phyloP scores from a whole-genome alignment of 192 early-diverging fungal species.

The Geranomyces michiganensis region DNA sequence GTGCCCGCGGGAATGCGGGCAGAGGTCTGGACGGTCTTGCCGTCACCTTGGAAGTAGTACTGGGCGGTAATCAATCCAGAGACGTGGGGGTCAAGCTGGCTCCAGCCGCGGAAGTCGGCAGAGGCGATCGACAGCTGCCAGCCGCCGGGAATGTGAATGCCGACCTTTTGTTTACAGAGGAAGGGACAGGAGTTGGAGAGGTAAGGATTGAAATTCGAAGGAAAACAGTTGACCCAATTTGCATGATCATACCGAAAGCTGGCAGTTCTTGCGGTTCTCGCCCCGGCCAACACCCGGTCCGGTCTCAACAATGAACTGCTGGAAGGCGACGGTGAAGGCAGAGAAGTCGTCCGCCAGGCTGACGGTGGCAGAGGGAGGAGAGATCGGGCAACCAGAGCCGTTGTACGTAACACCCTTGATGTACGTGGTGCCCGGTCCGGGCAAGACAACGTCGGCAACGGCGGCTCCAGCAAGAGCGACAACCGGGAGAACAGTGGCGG shows the following conservation, averaged over 20 bases:
- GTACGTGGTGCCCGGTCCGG: constrained; percentile 19
- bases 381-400: not conserved
- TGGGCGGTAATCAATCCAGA: constrained; percentile 24
- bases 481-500: not conserved
- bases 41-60: constrained; percentile 42
- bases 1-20: constrained; percentile 23
- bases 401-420: constrained; percentile 8
- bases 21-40: constrained; percentile 9
- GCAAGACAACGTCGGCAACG: not conserved
- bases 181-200: too few relatives aligned
- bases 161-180: too few relatives aligned
- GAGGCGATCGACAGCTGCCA: constrained; percentile 36
- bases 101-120: constrained; percentile 41
- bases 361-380: constrained; percentile 7
- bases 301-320: constrained; percentile 33
- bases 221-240: too few relatives aligned
- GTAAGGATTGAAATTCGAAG: too few relatives aligned
- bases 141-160: constrained; percentile 34
- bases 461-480: not conserved
- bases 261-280: constrained; percentile 43
- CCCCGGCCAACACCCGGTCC: constrained; percentile 31
- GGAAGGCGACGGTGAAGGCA: constrained; percentile 35
- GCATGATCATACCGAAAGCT: constrained; percentile 4
- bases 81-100: constrained; percentile 26
- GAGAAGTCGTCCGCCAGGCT: constrained; percentile 24